Evolutionary conservation across 768 basidiomycete species (phyloP), one percentile per base, ranked within the genome.

Genomic region (Paxillus involutus): DNA sequence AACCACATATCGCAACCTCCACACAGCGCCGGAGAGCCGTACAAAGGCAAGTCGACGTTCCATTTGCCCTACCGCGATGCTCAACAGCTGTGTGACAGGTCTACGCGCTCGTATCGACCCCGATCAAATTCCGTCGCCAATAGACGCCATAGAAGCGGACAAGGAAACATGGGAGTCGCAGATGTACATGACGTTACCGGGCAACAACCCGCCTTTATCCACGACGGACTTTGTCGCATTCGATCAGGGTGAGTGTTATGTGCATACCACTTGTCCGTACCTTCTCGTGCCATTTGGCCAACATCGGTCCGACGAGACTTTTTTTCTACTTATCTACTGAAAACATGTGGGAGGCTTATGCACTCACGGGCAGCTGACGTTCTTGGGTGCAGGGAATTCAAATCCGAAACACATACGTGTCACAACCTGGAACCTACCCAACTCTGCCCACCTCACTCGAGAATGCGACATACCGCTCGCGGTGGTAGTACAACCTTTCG

Each of bases 361-460:
- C 29, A 12, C 53, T 30, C 7, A 30, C 47, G 14, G 21, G 47
- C 55, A 12, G 16, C 66, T 67, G 47, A 67, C 56, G 44, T 46
- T 39, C 53, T 47, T 30, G 45, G 42, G 39, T 51, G 14, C 37
- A 85, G 86, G 96, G 53, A 98, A 96, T 72, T 90, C 94, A 3
- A 91, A 89, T 13, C 97, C 97, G 8, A 89, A 90, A 64, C 93
- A 89, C 69, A 79, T 96, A 44, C 86, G 97, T 35, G 77, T 92
- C 52, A 88, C 97, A 14, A 92, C 94, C 6, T 94, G 94, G 84
- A 88, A 86, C 65, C 73, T 98, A 24, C 97, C 97, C 2, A 80
- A 80, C 55, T 85, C 89, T 2, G 84, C 86, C 14, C 84, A 87
- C 43, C 80, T 99, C 13, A 84, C 92, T 2, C 76, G 80, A 3